Base-by-base conservation (phyloP, 2,329 filamentous ascomycete species). In the Coniella vitis region DNA sequence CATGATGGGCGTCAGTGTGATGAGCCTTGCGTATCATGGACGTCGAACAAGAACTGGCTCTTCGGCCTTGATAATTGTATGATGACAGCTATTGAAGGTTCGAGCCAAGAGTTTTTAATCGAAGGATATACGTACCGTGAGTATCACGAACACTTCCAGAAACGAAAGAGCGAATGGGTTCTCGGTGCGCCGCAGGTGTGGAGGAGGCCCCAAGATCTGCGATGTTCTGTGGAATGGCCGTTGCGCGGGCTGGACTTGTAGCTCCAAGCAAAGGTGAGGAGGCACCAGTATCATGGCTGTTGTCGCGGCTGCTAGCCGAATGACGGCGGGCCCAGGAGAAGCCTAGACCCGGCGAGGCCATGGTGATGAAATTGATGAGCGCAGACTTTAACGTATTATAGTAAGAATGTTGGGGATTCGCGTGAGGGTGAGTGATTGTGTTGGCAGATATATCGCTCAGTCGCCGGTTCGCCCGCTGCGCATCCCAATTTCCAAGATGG, bases 161-260 rank as follows among this genome's bases (percentile, higher is more conserved):
- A 47, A 86, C 81, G 56, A 86, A 88, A 3, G 84, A 87, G 48
- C 85, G 75, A 42, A 84, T 82, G 4, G 84, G 84, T 53, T 86
- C 83, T 62, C 78, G 74, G 60, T 83, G 72, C 51, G 56, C 61
- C 13, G 61, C 55, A 14, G 70, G 68, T 31, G 62, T 64, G 1
- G 71, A 70, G 4, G 71, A 67, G 17, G 71, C 55, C 41, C 57
- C 63, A 31, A 56, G 51, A 51, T 69, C 64, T 20, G 55, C 51
- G 38, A 56, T 58, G 32, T 60, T 60, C 38, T 55, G 54, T 43
- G 55, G 53, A 37, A 42, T 14, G 46, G 54, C 34, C 37, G 53
- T 51, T 45, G 52, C 29, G 36, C 53, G 53, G 38, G 52, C 43
- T 49, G 49, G 53, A 49, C 49, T 60, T 49, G 37, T 16, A 22